Conservation (phyloP, 139 green algal species). For the Choricystis sp. region DNA sequence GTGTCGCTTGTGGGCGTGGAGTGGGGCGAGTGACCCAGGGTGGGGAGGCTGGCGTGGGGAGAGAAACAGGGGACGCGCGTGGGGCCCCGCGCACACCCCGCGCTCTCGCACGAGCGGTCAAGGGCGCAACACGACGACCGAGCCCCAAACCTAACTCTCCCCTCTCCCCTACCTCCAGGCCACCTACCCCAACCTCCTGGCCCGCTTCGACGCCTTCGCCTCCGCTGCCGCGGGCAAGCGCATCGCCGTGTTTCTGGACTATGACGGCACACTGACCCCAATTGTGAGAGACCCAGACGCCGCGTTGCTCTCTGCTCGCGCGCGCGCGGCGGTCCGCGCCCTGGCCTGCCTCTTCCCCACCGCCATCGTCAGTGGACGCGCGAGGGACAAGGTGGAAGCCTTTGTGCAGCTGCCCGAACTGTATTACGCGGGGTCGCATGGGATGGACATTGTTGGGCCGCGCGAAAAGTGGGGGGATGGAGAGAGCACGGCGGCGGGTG, state of each 20-base stretch:
- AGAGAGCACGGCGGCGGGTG: neutral
- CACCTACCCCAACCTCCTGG: constrained; percentile 42
- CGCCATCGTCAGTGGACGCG: constrained; percentile 84
- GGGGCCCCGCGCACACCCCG: too few species aligned
- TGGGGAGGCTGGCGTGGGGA: neutral
- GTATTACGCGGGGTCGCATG: constrained; percentile 93
- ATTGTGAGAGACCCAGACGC: constrained; percentile 90
- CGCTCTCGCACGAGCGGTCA: neutral
- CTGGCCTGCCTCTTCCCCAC: constrained; percentile 76
- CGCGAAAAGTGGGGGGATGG: neutral
- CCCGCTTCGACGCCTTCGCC: constrained; percentile 35
- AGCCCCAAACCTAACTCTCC: neutral
- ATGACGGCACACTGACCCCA: constrained; percentile 93
- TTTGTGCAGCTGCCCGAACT: constrained; percentile 89
- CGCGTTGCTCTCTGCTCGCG: constrained; percentile 50
- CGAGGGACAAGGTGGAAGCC: constrained; percentile 71
- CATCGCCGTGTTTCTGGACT: constrained; percentile 88
- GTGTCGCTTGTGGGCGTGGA: too few species aligned
- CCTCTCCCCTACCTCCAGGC: constrained; percentile 18
- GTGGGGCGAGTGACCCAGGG: too few species aligned
- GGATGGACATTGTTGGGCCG: constrained; percentile 87
- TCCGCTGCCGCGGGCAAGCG: constrained; percentile 41
- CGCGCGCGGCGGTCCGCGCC: constrained; percentile 49
- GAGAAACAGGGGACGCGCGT: neutral
- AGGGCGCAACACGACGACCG: neutral